A percentile compares a stretch with the other conserved stretches of the same genome.
Evolutionary conservation across 108 stramenopile genomes (phyloP).

Genomic region (Cylindrotheca fusiformis): DNA sequence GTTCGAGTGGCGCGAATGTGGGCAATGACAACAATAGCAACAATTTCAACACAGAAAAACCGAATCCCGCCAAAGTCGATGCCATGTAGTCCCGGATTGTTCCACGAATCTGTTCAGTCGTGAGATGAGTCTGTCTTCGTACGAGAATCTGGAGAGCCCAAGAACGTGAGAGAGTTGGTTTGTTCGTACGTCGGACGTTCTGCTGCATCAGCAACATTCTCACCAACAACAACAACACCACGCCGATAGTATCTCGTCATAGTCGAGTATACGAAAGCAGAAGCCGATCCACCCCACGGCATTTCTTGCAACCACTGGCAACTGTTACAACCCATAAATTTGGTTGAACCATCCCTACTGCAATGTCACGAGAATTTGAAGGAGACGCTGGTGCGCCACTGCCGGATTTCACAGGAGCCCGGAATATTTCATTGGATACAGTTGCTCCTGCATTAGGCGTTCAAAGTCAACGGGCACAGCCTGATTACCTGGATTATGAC

Average conservation of each 20-base stretch:
- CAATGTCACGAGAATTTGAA: slow-evolving; percentile 20
- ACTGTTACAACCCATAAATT: too few relatives aligned
- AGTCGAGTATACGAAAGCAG: background rate
- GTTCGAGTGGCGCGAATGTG: background rate
- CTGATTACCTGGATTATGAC: slow-evolving; percentile 87
- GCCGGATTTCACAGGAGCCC: slow-evolving; percentile 51
- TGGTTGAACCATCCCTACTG: background rate
- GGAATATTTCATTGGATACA: slow-evolving; percentile 67
- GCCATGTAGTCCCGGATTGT: too few relatives aligned
- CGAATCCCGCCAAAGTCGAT: background rate
- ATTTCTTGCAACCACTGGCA: background rate
- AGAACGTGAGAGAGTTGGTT: too few relatives aligned
- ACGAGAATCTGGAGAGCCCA: too few relatives aligned
- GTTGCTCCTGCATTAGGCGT: slow-evolving; percentile 80
- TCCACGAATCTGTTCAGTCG: too few relatives aligned
- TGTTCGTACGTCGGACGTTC: too few relatives aligned
- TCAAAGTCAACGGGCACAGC: slow-evolving; percentile 22
- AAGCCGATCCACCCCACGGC: background rate
- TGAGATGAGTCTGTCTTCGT: too few relatives aligned
- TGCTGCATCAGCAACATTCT: background rate
- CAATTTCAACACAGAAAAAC: background rate
- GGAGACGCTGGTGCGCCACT: slow-evolving; percentile 50
- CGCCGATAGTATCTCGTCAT: background rate
- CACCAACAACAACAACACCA: background rate
- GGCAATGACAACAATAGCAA: slow-evolving; percentile 5